Base-by-base conservation (phyloP, 2,329 filamentous ascomycete species). In the Hypomyces rosellus region DNA sequence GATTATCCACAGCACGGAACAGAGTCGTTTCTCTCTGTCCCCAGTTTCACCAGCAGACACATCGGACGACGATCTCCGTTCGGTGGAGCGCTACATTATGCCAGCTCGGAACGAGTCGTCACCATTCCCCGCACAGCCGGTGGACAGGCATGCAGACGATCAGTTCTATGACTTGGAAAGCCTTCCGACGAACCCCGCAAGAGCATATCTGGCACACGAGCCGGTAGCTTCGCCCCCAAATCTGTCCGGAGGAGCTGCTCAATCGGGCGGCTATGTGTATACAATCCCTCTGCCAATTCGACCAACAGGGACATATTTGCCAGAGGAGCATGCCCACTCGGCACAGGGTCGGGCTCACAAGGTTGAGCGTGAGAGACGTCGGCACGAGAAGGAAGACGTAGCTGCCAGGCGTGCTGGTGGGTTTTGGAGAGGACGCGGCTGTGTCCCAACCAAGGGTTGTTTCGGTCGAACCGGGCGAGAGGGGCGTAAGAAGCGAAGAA, bases 321-420 rank as follows among this genome's bases (percentile, higher is more conserved):
- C 71, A 2, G 69, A 67, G 11, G 73, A 71, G 46, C 74, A 75
- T 54, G 73, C 70, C 18, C 63, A 64, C 44, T 63, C 65, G 12
- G 69, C 71, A 4, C 59, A 64, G 33, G 75, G 69, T 37, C 66
- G 62, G 34, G 66, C 65, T 30, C 69, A 75, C 51, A 74, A 67
- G 57, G 68, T 65, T 51, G 84, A 77, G 63, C 73, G 71, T 40
- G 72, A 72, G 61, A 76, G 75, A 51, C 75, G 72, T 53, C 78
- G 74, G 16, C 75, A 78, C 51, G 84, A 88, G 62, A 85, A 84
- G 53, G 84, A 88, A 64, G 85, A 88, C 38, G 73, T 73, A 2
- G 59, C 77, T 15, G 81, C 78, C 1, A 74, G 72, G 45, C 81
- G 76, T 55, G 63, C 74, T 1, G 82, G 83, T 2, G 77, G 80